Percentiles rank a stretch among this genome's conserved stretches.
phyloP scores from a whole-genome alignment of 1,139 yeast genomes.

The Geotrichum aggregatum region DNA sequence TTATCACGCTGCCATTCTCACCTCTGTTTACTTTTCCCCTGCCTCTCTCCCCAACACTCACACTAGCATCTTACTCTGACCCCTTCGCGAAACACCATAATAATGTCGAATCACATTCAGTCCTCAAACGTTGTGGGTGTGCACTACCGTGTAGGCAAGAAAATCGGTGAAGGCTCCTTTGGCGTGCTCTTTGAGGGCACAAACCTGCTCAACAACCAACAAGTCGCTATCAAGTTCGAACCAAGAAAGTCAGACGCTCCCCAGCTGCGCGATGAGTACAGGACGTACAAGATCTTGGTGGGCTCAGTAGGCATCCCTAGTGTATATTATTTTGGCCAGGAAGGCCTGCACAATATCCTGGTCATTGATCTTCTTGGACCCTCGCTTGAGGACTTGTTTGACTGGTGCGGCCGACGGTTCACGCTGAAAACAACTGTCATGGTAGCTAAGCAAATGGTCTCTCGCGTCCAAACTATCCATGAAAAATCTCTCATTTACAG shows the following conservation, averaged over 20 bases:
- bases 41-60: background rate
- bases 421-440: constrained; percentile 83
- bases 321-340: constrained; percentile 96
- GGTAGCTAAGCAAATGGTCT: constrained; percentile 88
- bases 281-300: constrained; percentile 82
- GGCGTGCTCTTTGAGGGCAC: constrained; percentile 96
- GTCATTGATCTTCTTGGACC: constrained; percentile 95
- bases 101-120: constrained; percentile 35
- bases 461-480: constrained; percentile 81
- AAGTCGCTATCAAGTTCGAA: constrained; percentile 71
- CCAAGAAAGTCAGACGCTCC: constrained; percentile 97
- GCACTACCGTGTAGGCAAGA: constrained; percentile 92
- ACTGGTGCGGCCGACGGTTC: constrained; percentile 95
- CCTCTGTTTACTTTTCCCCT: background rate
- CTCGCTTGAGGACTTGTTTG: constrained; percentile 89
- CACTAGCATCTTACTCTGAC: background rate
- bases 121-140: constrained; percentile 54
- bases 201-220: constrained; percentile 76
- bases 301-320: constrained; percentile 85
- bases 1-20: background rate
- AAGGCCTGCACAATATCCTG: constrained; percentile 88
- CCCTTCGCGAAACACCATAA: background rate
- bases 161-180: constrained; percentile 97
- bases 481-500: constrained; percentile 86
- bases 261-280: constrained; percentile 89